These are phyloP conservation scores for Scenedesmus sp. DNA, from an alignment of 163 green algal genomes.

Conservation along the genomic window DNA sequence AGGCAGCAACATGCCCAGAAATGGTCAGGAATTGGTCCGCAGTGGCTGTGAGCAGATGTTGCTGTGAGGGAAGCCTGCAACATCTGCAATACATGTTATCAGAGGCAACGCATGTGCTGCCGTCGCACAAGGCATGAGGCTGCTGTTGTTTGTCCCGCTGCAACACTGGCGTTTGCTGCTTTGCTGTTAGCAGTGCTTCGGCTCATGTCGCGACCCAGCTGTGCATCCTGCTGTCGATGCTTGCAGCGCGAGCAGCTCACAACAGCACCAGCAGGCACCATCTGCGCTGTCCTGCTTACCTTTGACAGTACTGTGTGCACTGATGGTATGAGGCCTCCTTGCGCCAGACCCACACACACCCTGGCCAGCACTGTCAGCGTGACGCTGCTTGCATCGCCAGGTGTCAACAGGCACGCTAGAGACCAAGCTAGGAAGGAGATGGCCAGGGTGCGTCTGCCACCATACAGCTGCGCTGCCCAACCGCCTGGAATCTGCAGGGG, in stretches of 20 bases:
- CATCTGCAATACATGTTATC: too few species aligned
- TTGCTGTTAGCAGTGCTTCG: not conserved
- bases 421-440: conserved; percentile 92
- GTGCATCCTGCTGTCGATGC: not conserved
- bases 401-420: conserved; percentile 84
- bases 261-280: not conserved
- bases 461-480: conserved; percentile 89
- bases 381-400: conserved; percentile 66
- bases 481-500: conserved; percentile 87
- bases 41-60: too few species aligned
- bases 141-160: not conserved
- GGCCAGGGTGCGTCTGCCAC: conserved; percentile 86
- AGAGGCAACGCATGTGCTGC: too few species aligned
- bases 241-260: not conserved
- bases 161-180: not conserved
- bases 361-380: conserved; percentile 71
- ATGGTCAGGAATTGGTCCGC: too few species aligned
- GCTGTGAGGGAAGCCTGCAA: too few species aligned
- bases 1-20: too few species aligned
- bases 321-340: conserved; percentile 96
- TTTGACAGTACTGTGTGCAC: conserved; percentile 94
- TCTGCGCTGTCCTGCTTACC: conserved; percentile 48
- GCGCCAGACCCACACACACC: conserved; percentile 89
- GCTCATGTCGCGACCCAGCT: not conserved
- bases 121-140: too few species aligned